These are phyloP conservation scores for Stephanocyclus meneghinianus DNA, from an alignment of 352 stramenopile species.

Conservation along the genomic window DNA sequence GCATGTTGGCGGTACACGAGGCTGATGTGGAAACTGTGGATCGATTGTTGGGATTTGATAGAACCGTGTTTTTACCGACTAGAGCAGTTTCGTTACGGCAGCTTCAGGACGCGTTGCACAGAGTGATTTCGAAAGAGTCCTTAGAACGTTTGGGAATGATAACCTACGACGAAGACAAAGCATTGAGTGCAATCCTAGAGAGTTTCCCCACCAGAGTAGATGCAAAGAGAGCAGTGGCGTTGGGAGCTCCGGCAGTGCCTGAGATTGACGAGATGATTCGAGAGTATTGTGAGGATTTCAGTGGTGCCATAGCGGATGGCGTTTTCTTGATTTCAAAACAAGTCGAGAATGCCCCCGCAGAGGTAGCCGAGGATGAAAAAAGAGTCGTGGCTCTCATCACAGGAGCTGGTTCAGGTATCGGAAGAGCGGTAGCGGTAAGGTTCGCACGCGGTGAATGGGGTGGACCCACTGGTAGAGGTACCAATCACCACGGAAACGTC, in stretches of 20 bases:
- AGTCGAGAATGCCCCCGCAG: neutral
- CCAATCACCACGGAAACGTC: conserved; percentile 14
- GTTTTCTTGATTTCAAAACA: conserved; percentile 17
- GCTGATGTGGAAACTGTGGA: conserved; percentile 33
- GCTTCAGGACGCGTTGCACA: conserved; percentile 44
- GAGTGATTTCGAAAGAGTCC: conserved; percentile 29
- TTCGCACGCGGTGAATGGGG: conserved; percentile 48
- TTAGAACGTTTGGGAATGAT: conserved; percentile 43
- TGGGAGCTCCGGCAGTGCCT: conserved; percentile 44
- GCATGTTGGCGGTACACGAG: conserved; percentile 55
- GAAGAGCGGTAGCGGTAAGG: conserved; percentile 48
- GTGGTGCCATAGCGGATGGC: conserved; percentile 40
- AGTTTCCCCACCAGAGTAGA: conserved; percentile 65
- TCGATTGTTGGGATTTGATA: conserved; percentile 59
- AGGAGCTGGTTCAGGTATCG: conserved; percentile 58
- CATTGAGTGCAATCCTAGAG: conserved; percentile 47
- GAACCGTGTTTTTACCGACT: conserved; percentile 64
- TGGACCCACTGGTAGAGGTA: conserved; percentile 27
- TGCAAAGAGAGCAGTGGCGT: conserved; percentile 31
- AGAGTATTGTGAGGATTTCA: conserved; percentile 62
- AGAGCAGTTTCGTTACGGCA: conserved; percentile 46
- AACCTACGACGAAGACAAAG: conserved; percentile 56
- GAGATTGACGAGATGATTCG: conserved; percentile 54
- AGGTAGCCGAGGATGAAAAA: neutral
- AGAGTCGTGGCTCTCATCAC: conserved; percentile 56